These are phyloP conservation scores for Senecio squalidus DNA, from an alignment of 140 eudicot genomes.

Conservation along the genomic window DNA sequence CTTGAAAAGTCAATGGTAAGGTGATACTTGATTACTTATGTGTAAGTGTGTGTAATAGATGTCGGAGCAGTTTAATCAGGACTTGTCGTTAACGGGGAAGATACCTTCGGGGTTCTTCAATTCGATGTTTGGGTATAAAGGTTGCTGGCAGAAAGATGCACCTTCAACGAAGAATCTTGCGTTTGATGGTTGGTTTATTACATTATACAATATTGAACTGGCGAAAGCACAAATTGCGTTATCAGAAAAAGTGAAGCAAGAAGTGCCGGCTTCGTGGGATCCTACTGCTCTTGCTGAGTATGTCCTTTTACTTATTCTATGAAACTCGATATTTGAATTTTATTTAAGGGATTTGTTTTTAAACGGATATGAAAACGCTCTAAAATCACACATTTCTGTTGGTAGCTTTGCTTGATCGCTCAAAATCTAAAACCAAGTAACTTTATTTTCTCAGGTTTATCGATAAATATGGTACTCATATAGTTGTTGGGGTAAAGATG, in stretches of 20 bases:
- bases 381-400: background rate
- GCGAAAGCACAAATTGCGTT: conserved; percentile 64
- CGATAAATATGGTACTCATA: conserved; percentile 91
- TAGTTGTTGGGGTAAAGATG: conserved; percentile 95
- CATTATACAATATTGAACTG: conserved; percentile 75
- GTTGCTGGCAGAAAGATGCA: conserved; percentile 94
- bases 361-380: background rate
- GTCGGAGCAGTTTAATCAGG: conserved; percentile 95
- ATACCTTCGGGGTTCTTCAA: conserved; percentile 92
- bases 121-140: conserved; percentile 75
- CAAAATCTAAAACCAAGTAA: conserved; percentile 14
- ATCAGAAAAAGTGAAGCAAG: conserved; percentile 73
- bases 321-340: background rate
- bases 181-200: conserved; percentile 86
- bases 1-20: conserved; percentile 3
- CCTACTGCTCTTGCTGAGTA: conserved; percentile 92
- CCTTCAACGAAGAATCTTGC: conserved; percentile 72
- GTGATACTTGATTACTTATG: background rate
- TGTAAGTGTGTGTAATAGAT: conserved; percentile 41
- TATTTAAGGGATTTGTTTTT: background rate
- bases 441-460: conserved; percentile 64
- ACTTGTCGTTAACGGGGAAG: conserved; percentile 75
- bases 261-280: conserved; percentile 95
- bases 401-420: background rate
- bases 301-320: conserved; percentile 25